Evolutionary conservation across 306 rosid genomes (phyloP), one percentile per base, ranked within the genome.

Genomic region (Herpetospermum pedunculosum): DNA sequence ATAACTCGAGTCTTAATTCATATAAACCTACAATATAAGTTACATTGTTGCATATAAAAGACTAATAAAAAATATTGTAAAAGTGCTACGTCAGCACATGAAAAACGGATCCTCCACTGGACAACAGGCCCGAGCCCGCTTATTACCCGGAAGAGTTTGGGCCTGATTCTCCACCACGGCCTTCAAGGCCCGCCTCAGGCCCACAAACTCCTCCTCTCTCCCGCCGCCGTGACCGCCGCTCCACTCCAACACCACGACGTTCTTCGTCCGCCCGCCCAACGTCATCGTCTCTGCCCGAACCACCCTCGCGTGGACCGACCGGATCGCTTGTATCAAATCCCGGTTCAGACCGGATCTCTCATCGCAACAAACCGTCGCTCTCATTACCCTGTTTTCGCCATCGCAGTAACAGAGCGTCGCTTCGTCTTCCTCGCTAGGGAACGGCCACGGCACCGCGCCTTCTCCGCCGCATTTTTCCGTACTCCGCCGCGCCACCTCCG

Each of bases 221-320:
- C 21, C 14, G 14, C 53, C 21, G 0, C 54, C 53, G 34, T n/a
- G n/a, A n/a, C 53, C 73, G 34, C 74, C 84, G 14, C 79, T 59
- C 89, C 89, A 85, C 69, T 90, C 80, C 58, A 90, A 60, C 60
- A 86, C 83, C 76, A 93, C 85, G 13, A 84, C 89, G 25, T 62
- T 86, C 88, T 88, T 90, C 18, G 83, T 85, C 82, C 97, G 69
- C 19, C 96, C 97, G 2, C 97, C 97, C 13, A 93, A 80, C 53
- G 97, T 90, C 92, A 88, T 85, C 87, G 80, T 87, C 90, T 93
- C 93, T 3, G 90, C 97, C 44, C 87, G 83, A 11, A 93, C 84
- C 25, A 76, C 80, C 72, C 60, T 86, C 0, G 80, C 96, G 55
- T 77, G 82, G 19, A 80, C 96, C 38, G 89, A 85, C 60, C 84